Evolutionary conservation across 208 protist species (phyloP).

Genomic region (Phytomonas sp.): DNA sequence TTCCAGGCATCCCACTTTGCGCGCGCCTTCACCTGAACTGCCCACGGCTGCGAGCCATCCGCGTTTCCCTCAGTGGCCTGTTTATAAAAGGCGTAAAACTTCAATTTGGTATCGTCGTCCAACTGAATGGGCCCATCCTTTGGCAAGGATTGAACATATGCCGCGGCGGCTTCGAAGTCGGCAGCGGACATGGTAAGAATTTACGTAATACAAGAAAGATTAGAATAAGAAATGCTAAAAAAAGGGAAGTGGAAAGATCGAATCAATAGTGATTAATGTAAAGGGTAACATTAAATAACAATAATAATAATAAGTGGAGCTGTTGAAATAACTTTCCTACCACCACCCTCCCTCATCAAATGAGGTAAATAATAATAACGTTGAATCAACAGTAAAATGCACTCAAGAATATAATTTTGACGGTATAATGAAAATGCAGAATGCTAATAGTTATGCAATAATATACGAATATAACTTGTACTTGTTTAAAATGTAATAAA

Average conservation of each 20-base stretch:
- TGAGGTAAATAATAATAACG: neutral
- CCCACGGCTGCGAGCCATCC: conserved; percentile 82
- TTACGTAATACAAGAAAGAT: neutral
- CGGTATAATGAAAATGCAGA: neutral
- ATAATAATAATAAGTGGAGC: conserved; percentile 2
- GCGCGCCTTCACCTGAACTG: conserved; percentile 85
- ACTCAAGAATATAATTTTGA: neutral
- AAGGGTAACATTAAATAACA: neutral
- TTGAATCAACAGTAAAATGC: neutral
- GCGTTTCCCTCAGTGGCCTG: conserved; percentile 95
- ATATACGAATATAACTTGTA: neutral
- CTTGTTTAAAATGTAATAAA: neutral
- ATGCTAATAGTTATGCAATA: neutral
- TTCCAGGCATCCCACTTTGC: conserved; percentile 95
- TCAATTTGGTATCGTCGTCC: conserved; percentile 85
- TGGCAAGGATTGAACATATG: conserved; percentile 75
- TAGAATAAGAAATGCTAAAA: neutral
- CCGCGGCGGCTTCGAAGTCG: conserved; percentile 76
- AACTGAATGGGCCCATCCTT: conserved; percentile 77
- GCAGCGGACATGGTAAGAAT: conserved; percentile 43
- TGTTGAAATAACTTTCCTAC: neutral
- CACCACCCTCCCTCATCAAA: neutral
- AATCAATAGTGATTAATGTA: neutral
- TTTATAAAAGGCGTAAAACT: conserved; percentile 96
- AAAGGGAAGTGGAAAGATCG: neutral